These are phyloP conservation scores for Trichophyton verrucosum DNA, from an alignment of 2,329 filamentous ascomycete genomes.

Conservation along the genomic window DNA sequence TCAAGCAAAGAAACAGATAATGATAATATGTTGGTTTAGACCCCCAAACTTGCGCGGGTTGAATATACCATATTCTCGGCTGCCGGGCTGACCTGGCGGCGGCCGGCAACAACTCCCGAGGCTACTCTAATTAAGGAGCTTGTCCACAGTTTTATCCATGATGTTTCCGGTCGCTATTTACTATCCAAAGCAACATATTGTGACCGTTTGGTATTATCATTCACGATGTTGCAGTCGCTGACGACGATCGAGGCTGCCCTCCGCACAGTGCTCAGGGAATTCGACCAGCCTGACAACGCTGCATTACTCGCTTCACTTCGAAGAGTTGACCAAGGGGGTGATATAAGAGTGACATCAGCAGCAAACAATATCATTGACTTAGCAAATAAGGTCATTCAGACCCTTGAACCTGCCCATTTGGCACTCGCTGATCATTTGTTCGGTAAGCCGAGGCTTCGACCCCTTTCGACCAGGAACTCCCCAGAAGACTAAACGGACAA, in stretches of 20 bases:
- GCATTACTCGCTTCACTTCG: not conserved
- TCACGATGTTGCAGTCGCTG: not conserved
- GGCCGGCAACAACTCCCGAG: not conserved
- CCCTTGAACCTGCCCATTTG: slow-evolving; percentile 16
- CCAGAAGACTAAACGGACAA: not conserved
- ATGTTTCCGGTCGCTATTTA: not conserved
- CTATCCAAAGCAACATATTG: not conserved
- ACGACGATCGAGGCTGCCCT: not conserved
- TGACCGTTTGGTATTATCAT: not conserved
- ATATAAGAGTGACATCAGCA: not conserved
- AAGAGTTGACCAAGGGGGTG: not conserved
- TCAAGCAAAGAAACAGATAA: not conserved
- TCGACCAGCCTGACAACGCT: not conserved
- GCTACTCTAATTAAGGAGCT: not conserved
- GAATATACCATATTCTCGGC: not conserved
- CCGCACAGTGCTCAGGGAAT: not conserved
- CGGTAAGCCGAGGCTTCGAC: slow-evolving; percentile 9
- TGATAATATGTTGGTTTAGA: not conserved
- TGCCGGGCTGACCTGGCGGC: not conserved
- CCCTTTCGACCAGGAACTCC: not conserved
- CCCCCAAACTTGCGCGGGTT: not conserved
- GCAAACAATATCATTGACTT: not conserved
- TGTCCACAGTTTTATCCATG: not conserved
- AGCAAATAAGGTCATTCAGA: not conserved
- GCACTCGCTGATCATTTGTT: slow-evolving; percentile 21